Conservation (phyloP, 768 basidiomycete genomes). For the Saitozyma sp. region DNA sequence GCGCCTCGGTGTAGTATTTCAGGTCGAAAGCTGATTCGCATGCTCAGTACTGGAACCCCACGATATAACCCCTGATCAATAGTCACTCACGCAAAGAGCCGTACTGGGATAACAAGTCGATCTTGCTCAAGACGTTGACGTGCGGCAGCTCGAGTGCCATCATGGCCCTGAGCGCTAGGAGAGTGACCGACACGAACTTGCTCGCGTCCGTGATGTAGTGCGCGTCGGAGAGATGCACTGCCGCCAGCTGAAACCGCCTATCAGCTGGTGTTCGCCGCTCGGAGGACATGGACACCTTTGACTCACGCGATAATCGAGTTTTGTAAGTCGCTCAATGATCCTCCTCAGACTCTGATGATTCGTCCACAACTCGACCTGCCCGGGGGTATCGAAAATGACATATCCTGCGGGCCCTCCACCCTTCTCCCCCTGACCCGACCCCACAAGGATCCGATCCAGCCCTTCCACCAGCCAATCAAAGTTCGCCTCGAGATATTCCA, state of each 20-base stretch:
- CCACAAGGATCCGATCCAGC: slow-evolving; percentile 64
- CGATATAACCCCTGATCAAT: background rate
- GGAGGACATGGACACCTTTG: background rate
- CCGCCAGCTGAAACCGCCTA: slow-evolving; percentile 67
- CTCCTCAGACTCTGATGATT: slow-evolving; percentile 86
- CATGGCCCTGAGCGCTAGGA: slow-evolving; percentile 93
- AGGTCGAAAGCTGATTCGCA: slow-evolving; percentile 82
- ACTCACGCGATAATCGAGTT: slow-evolving; percentile 80
- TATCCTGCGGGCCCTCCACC: slow-evolving; percentile 63
- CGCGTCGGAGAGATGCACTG: slow-evolving; percentile 93
- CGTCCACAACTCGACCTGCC: slow-evolving; percentile 96
- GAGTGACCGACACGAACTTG: slow-evolving; percentile 88
- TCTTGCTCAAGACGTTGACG: slow-evolving; percentile 92
- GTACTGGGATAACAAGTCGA: slow-evolving; percentile 85
- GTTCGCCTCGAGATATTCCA: slow-evolving; percentile 96
- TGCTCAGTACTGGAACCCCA: background rate
- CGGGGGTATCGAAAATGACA: slow-evolving; percentile 91
- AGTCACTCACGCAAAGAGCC: slow-evolving; percentile 76
- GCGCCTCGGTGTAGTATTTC: slow-evolving; percentile 96
- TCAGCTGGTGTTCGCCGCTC: background rate
- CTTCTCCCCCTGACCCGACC: slow-evolving; percentile 57
- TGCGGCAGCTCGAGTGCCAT: slow-evolving; percentile 98
- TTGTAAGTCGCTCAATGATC: slow-evolving; percentile 70
- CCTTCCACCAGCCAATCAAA: slow-evolving; percentile 64
- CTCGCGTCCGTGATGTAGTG: slow-evolving; percentile 95